These are phyloP conservation scores for Ceratocystis albifundus DNA, from an alignment of 2,329 filamentous ascomycete genomes.

Conservation along the genomic window DNA sequence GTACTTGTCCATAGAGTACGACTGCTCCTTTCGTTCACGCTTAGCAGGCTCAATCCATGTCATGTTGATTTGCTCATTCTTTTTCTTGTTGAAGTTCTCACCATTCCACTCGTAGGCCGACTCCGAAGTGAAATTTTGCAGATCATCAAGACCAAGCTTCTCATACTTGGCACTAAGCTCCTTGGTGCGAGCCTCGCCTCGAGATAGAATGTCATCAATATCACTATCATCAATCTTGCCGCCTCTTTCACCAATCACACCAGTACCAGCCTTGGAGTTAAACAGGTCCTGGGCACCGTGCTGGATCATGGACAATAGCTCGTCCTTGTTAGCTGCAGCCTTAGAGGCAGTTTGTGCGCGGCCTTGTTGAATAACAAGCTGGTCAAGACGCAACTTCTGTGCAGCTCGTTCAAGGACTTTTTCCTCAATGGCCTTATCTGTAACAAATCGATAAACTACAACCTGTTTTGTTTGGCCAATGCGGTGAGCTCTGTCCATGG, in stretches of 20 bases:
- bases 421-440: slow-evolving; percentile 95
- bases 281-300: slow-evolving; percentile 96
- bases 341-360: slow-evolving; percentile 84
- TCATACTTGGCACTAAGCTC: slow-evolving; percentile 89
- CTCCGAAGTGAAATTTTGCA: slow-evolving; percentile 96
- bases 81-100: slow-evolving; percentile 81
- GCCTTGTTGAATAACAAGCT: slow-evolving; percentile 95
- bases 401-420: slow-evolving; percentile 94
- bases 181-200: slow-evolving; percentile 80
- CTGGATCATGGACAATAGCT: slow-evolving; percentile 95
- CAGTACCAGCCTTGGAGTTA: slow-evolving; percentile 55
- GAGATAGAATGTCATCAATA: slow-evolving; percentile 75
- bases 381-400: slow-evolving; percentile 90
- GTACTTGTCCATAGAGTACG: slow-evolving; percentile 98
- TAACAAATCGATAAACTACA: slow-evolving; percentile 90
- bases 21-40: slow-evolving; percentile 94
- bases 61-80: slow-evolving; percentile 74
- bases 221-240: slow-evolving; percentile 69
- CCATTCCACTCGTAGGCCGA: slow-evolving; percentile 99
- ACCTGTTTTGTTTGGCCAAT: slow-evolving; percentile 99
- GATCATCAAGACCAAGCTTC: slow-evolving; percentile 88
- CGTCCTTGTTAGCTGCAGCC: slow-evolving; percentile 87
- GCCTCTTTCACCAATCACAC: slow-evolving; percentile 46
- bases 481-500: slow-evolving; percentile 96
- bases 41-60: slow-evolving; percentile 98